These are phyloP conservation scores for Trifolium dubium DNA, from an alignment of 306 rosid species.

Conservation along the genomic window DNA sequence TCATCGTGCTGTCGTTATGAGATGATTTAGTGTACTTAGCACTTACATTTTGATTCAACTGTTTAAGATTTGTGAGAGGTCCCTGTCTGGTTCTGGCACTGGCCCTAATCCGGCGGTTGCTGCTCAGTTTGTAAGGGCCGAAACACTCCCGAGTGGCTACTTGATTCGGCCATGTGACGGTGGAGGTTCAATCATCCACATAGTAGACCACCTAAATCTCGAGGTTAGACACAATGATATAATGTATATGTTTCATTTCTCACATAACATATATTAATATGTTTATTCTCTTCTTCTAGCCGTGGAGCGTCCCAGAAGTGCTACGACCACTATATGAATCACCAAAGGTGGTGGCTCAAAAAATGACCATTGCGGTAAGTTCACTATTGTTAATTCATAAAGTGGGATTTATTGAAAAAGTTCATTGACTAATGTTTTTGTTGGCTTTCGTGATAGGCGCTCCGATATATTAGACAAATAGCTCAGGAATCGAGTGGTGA, in stretches of 20 bases:
- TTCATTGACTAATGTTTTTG: constrained; percentile 22
- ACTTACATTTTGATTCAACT: constrained; percentile 24
- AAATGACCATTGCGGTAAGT: constrained; percentile 91
- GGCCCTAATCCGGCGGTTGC: constrained; percentile 81
- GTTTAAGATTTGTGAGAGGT: constrained; percentile 90
- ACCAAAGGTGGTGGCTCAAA: constrained; percentile 89
- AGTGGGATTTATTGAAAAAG: neutral
- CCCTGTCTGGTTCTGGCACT: constrained; percentile 91
- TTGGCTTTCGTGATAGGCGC: constrained; percentile 60
- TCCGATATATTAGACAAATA: constrained; percentile 86
- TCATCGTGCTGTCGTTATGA: neutral
- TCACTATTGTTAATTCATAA: neutral
- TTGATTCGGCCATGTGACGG: constrained; percentile 97
- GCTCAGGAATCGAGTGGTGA: constrained; percentile 98
- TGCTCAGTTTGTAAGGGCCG: constrained; percentile 85
- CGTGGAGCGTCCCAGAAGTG: constrained; percentile 99
- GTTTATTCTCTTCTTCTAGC: constrained; percentile 48
- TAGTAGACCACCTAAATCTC: constrained; percentile 94
- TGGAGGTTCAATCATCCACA: constrained; percentile 97
- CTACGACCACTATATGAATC: constrained; percentile 95
- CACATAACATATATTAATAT: neutral
- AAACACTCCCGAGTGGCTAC: constrained; percentile 94
- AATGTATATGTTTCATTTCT: neutral
- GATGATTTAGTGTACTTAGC: neutral
- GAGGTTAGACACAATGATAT: constrained; percentile 61